Conservation (phyloP, 257 asterid genomes). For the Agastache rugosa region DNA sequence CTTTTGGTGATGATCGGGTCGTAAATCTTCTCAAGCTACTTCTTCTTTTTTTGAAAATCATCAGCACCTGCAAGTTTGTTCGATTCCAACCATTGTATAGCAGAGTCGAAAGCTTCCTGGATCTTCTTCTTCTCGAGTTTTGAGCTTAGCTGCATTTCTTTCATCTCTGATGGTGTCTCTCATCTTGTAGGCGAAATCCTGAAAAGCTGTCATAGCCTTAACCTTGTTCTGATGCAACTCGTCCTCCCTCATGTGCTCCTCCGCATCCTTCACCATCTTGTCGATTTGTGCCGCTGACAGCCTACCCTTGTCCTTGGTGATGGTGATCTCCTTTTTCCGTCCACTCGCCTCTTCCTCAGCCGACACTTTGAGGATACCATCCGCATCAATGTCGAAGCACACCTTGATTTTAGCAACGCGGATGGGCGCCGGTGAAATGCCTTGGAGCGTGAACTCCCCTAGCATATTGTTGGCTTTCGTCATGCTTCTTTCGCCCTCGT, state of each 20-base stretch:
- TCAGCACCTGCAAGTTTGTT: too few species aligned
- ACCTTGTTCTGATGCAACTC: constrained; percentile 26
- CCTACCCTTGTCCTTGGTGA: constrained; percentile 36
- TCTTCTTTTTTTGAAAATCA: too few species aligned
- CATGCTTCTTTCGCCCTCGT: constrained; percentile 21
- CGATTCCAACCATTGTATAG: too few species aligned
- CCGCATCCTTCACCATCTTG: too few species aligned
- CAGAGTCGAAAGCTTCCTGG: constrained; percentile 22
- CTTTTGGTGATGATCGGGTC: too few species aligned
- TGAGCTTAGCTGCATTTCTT: constrained; percentile 5
- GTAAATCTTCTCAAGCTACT: too few species aligned
- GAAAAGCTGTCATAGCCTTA: constrained; percentile 15
- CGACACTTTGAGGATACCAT: constrained; percentile 28
- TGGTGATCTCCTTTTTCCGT: constrained; percentile 26
- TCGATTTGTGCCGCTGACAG: not conserved
- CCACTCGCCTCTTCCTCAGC: constrained; percentile 31
- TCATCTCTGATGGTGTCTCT: constrained; percentile 31
- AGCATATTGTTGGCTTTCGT: not conserved
- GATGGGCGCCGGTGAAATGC: constrained; percentile 1
- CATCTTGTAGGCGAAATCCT: constrained; percentile 29
- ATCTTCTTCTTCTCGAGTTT: constrained; percentile 21
- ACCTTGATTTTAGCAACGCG: not conserved
- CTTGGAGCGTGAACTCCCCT: not conserved
- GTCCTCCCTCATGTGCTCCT: too few species aligned
- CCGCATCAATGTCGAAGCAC: constrained; percentile 17